Evolutionary conservation across 2,329 filamentous ascomycete genomes (phyloP).

Genomic region (Erysiphe pisi): DNA sequence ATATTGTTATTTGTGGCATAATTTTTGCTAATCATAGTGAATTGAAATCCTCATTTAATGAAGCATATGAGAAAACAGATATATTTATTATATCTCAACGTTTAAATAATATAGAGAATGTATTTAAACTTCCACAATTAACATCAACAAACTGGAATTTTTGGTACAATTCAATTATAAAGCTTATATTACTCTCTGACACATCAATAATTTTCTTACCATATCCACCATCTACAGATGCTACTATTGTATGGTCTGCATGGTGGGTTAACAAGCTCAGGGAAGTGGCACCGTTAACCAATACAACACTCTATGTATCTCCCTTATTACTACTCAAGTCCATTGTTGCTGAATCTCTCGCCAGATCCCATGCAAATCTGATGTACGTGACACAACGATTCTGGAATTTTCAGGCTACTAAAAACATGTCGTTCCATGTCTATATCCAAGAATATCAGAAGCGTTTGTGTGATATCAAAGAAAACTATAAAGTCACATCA

Average conservation of each 20-base stretch:
- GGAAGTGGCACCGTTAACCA: neutral
- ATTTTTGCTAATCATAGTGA: neutral
- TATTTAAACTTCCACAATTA: neutral
- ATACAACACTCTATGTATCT: neutral
- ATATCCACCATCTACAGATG: neutral
- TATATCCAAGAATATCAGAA: neutral
- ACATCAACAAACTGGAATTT: neutral
- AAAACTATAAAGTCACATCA: no score
- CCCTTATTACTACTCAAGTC: neutral
- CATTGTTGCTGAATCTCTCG: neutral
- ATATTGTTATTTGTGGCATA: neutral
- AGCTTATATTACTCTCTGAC: neutral
- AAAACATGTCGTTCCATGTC: neutral
- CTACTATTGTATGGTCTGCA: neutral
- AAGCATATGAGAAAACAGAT: neutral
- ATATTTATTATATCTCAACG: neutral
- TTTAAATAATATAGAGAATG: neutral
- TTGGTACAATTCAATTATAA: neutral
- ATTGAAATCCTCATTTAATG: neutral
- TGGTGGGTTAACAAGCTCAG: slow-evolving; percentile 6
- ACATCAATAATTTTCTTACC: neutral
- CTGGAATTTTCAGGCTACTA: neutral
- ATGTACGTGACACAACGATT: neutral
- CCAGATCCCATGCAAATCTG: neutral
- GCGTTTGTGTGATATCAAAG: no score